Conservation (phyloP, 2,329 filamentous ascomycete genomes). For the Fusarium solani-melongenae region DNA sequence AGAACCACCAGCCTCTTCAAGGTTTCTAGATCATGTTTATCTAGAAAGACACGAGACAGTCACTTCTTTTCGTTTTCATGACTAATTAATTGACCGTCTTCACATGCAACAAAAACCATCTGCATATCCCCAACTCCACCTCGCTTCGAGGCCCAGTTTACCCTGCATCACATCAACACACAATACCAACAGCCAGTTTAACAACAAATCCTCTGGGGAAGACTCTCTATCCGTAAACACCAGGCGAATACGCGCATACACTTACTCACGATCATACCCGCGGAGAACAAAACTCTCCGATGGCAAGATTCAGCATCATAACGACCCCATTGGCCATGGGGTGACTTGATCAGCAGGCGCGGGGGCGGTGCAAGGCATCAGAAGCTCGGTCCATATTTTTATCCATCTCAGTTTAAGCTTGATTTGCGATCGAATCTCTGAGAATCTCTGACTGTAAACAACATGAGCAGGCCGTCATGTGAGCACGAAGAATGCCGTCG, state of each 20-base stretch:
- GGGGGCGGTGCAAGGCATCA: background rate
- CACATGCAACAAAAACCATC: background rate
- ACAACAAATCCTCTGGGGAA: background rate
- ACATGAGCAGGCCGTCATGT: background rate
- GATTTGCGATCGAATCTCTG: background rate
- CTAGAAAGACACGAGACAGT: background rate
- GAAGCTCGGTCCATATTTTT: background rate
- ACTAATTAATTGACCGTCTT: background rate
- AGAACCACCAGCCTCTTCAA: background rate
- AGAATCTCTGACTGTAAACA: background rate
- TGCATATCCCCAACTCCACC: background rate
- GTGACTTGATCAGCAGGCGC: background rate
- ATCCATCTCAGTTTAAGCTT: background rate
- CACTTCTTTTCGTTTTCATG: background rate
- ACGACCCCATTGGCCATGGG: background rate
- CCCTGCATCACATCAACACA: background rate
- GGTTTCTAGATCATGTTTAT: background rate
- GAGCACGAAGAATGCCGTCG: background rate
- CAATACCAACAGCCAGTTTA: too few species aligned
- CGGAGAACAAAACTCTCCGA: background rate
- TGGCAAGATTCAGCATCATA: background rate
- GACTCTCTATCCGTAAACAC: background rate
- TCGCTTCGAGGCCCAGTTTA: background rate
- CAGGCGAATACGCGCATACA: background rate
- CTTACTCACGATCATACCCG: background rate